Base-by-base conservation (phyloP, 148 eudicot species). In the Limonium bicolor region DNA sequence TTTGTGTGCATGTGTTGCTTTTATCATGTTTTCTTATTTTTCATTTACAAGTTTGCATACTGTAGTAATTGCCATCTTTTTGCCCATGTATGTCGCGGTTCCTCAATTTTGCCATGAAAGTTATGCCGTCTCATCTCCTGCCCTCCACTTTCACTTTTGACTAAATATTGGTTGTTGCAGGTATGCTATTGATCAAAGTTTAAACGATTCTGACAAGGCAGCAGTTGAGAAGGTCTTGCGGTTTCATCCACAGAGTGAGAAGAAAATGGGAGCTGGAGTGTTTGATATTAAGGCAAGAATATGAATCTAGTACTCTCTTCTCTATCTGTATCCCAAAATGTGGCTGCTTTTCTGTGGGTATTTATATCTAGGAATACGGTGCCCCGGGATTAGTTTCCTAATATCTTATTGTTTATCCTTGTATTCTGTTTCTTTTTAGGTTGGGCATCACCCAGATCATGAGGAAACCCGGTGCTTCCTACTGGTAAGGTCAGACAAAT, bases 241-340 rank as follows among this genome's bases (percentile, higher is more conserved):
- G 36, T 80, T 74, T 56, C 95, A 90, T 60, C 95, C 97, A 11
- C 65, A 73, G 33, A 55, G 54, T 48, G 47, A 48, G n/a, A 76
- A 83, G 66, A 88, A 88, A 62, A 59, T 88, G 47, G 97, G 97
- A 34, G 29, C 48, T 35, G 97, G 97, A 18, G 59, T 62, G 35
- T 28, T 60, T 13, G 82, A 62, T 40, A 68, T 80, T 12, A 80
- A 84, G 95, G 97, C 63, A 60, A 70, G 56, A 58, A 22, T 23
- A 14, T 13, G 13, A 2, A 7, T 43, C 18, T 24, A n/a, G n/a
- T n/a, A 25, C 11, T 43, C 21, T 12, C 5, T 24, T 12, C 23
- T n/a, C 22, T 46, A 21, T 59, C 31, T 42, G n/a, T n/a, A n/a
- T n/a, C n/a, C n/a, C n/a, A n/a, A n/a, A n/a, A n/a, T n/a, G n/a